These are phyloP conservation scores for Gossypium thurberi DNA, from an alignment of 345 rosid genomes.

Conservation along the genomic window DNA sequence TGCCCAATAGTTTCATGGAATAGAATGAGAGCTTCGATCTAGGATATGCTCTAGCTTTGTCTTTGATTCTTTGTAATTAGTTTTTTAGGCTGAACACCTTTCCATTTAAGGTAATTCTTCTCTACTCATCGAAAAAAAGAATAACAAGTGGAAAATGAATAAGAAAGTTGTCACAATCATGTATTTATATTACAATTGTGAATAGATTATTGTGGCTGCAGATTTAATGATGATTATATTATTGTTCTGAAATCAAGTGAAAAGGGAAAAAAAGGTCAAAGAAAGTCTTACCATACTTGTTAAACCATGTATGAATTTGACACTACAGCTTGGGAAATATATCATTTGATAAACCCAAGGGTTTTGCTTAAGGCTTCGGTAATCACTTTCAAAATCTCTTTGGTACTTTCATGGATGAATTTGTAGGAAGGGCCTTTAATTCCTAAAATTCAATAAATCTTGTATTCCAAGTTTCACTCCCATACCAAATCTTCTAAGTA, in stretches of 20 bases:
- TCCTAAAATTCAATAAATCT: neutral
- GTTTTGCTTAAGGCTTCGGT: conserved; percentile 8
- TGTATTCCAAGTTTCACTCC: too few species aligned
- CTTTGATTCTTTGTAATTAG: conserved; percentile 29
- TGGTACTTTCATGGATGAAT: conserved; percentile 30
- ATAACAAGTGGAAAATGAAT: too few species aligned
- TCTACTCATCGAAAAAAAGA: conserved; percentile 6
- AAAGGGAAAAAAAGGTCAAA: too few species aligned
- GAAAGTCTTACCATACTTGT: conserved; percentile 16
- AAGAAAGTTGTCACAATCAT: too few species aligned
- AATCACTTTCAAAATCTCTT: conserved; percentile 18
- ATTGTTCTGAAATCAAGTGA: too few species aligned
- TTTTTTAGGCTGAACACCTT: conserved; percentile 27
- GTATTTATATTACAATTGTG: too few species aligned
- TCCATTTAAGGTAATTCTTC: conserved; percentile 30
- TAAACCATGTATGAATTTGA: conserved; percentile 24
- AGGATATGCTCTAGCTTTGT: conserved; percentile 21
- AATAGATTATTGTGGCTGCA: neutral
- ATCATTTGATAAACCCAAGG: conserved; percentile 20
- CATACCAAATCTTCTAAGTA: too few species aligned
- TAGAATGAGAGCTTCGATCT: conserved; percentile 2
- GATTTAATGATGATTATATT: neutral
- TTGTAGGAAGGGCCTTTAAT: conserved; percentile 32
- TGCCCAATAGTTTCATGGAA: conserved; percentile 24
- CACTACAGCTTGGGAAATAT: conserved; percentile 20